These are phyloP conservation scores for Penicillium ochrochloron DNA, from an alignment of 495 filamentous ascomycete species.

Conservation along the genomic window DNA sequence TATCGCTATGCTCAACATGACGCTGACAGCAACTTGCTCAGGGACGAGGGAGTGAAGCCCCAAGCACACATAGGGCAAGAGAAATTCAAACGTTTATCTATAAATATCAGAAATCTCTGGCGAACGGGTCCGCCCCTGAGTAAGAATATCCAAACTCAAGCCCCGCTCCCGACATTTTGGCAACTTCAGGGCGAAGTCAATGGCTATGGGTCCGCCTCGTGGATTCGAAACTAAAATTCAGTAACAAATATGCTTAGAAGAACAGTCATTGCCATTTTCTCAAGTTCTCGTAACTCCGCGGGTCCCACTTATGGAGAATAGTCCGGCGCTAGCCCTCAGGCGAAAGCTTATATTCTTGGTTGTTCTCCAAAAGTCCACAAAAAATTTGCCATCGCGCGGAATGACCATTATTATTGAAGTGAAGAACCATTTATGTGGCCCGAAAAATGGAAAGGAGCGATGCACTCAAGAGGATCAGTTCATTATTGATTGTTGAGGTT, in stretches of 20 bases:
- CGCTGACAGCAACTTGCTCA: background rate
- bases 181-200: background rate
- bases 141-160: background rate
- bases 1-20: constrained; percentile 21
- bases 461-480: background rate
- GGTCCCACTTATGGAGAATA: background rate
- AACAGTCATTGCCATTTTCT: background rate
- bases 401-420: background rate
- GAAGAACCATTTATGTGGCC: background rate
- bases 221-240: background rate
- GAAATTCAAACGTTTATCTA: background rate
- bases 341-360: background rate
- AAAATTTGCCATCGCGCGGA: background rate
- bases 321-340: background rate
- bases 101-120: background rate
- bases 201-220: background rate
- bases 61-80: background rate
- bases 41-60: background rate
- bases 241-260: background rate
- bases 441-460: background rate
- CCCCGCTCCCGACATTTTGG: background rate
- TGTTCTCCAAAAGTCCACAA: background rate
- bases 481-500: background rate
- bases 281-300: constrained; percentile 1
- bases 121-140: background rate